Base-by-base conservation (phyloP, 164 flowering plant genomes). In the Piper longum region DNA sequence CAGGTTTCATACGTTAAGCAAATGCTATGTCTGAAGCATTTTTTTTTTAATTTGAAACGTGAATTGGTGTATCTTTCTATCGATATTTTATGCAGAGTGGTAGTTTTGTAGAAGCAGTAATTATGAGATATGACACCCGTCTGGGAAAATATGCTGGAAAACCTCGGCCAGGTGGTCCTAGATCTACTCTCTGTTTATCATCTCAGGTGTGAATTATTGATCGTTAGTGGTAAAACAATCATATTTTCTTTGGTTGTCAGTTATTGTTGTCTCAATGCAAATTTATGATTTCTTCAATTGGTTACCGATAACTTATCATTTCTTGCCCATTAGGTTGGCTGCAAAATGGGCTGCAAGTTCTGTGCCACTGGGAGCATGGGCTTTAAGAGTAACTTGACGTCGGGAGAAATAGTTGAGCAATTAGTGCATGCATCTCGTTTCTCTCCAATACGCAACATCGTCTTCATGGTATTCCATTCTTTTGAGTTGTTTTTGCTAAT, bases 291-390 rank as follows among this genome's bases (percentile, higher is more conserved):
- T 58, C 39, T 65, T 59, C 36, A 62, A 26, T 65, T 40, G 36
- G 40, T 19, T 39, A 7, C 39, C 19, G 26, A 52, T 4, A 17
- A 41, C 36, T 57, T 57, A 57, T 9, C 9, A 48, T 48, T 36
- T 6, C 51, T 40, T 41, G 59, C 41, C 44, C 60, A 56, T 17
- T 63, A 89, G 98, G 99, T 90, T 62, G 99, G 99, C 17, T 93
- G 99, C 74, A 93, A 90, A 71, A 93, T 93, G 99, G 96, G 92
- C 12, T 93, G 99, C 85, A 93, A 69, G 57, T 93, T 93, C 68
- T 93, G 99, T 80, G 99, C 99, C 17, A 93, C 97, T 54, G 99
- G 97, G 64, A 90, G 79, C 73, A 93, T 93, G 99, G 99, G 97
- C 40, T 93, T 90, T 59, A 88, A 90, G 75, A 81, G 61, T 72